phyloP scores from a whole-genome alignment of 371 early-diverging fungal genomes.

The Mortierella sp. region DNA sequence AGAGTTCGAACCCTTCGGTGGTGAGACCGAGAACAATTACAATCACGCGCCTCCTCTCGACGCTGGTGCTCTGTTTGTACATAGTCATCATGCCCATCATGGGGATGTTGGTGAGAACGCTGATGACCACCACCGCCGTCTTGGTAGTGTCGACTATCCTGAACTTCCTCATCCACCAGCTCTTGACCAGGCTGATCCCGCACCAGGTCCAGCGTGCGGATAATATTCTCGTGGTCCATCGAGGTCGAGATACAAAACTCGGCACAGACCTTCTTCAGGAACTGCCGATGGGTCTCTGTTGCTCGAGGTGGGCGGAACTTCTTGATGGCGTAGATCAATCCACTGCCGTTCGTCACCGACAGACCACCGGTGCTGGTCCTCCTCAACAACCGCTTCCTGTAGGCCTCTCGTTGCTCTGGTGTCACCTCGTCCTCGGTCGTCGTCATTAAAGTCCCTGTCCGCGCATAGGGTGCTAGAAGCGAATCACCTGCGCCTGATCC shows the following conservation, averaged over 20 bases:
- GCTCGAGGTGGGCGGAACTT: conserved; percentile 79
- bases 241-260: conserved; percentile 79
- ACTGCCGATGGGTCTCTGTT: conserved; percentile 81
- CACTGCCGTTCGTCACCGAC: conserved; percentile 18
- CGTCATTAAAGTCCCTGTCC: conserved; percentile 34
- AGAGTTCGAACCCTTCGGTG: conserved; percentile 14
- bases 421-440: conserved; percentile 45
- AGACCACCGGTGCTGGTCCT: conserved; percentile 25
- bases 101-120: not conserved
- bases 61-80: conserved; percentile 2
- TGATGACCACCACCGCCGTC: not conserved
- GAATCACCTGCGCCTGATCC: not conserved
- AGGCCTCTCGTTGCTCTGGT: conserved; percentile 50
- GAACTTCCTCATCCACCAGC: conserved; percentile 12
- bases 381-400: conserved; percentile 32
- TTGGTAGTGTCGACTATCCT: not conserved
- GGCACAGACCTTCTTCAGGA: conserved; percentile 71
- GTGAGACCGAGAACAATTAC: conserved; percentile 21
- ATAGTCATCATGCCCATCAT: not conserved
- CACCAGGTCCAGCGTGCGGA: conserved; percentile 78
- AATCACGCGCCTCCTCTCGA: conserved; percentile 19
- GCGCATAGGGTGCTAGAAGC: conserved; percentile 15
- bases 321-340: conserved; percentile 77
- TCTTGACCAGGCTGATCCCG: conserved; percentile 62
- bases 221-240: conserved; percentile 76